These are phyloP conservation scores for Erucastrum elatum DNA, from an alignment of 345 rosid genomes.

Conservation along the genomic window DNA sequence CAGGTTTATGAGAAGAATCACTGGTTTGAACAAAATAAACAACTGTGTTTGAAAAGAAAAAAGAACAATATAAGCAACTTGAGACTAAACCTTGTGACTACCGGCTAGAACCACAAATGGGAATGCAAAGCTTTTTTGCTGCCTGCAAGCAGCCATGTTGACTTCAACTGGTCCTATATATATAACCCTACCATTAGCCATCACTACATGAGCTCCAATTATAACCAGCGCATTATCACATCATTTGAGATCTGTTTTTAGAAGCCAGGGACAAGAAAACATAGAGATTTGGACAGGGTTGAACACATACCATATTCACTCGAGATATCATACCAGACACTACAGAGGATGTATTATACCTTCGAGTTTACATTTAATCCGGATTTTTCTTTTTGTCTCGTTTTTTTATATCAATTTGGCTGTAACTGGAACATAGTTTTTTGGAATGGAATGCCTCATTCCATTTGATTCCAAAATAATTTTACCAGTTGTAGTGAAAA, in stretches of 20 bases:
- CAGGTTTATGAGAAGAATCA: background rate
- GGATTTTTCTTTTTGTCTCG: background rate
- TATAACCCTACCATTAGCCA: constrained; percentile 93
- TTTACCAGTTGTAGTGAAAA: too few relatives aligned
- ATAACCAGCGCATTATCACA: constrained; percentile 59
- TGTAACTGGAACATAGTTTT: too few relatives aligned
- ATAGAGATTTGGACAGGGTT: background rate
- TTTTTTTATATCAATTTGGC: background rate
- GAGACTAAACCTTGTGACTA: constrained; percentile 77
- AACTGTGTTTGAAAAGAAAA: background rate
- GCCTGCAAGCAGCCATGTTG: constrained; percentile 89
- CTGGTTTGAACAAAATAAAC: background rate
- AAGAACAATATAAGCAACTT: background rate
- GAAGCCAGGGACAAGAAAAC: constrained; percentile 9
- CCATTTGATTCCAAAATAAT: too few relatives aligned
- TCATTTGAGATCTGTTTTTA: constrained; percentile 17
- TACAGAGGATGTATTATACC: constrained; percentile 47
- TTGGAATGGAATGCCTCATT: too few relatives aligned
- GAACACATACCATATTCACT: constrained; percentile 76
- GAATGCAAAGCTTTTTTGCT: constrained; percentile 87
- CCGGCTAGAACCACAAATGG: constrained; percentile 99
- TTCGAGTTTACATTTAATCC: background rate
- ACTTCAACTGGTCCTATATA: constrained; percentile 82
- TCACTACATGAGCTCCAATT: constrained; percentile 96
- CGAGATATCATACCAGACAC: constrained; percentile 97